Conservation (phyloP, 129 eudicot species). For the Gnaphalium uliginosum region DNA sequence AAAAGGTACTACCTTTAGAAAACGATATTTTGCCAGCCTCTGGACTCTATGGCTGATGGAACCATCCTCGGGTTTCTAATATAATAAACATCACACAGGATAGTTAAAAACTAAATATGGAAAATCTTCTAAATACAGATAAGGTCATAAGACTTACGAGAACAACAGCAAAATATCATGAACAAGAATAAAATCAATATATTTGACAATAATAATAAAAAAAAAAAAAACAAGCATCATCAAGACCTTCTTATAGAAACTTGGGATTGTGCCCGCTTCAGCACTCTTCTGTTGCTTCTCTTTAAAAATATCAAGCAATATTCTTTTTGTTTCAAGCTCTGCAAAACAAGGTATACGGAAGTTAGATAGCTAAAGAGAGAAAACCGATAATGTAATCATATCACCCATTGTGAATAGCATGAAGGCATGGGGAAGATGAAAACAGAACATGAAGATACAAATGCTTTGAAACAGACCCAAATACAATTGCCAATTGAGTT, state of each 20-base stretch:
- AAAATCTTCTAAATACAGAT: background rate
- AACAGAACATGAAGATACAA: background rate
- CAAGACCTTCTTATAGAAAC: conserved; percentile 89
- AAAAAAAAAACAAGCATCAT: conserved; percentile 8
- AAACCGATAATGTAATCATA: conserved; percentile 10
- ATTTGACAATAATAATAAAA: background rate
- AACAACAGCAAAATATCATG: background rate
- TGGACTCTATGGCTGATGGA: conserved; percentile 95
- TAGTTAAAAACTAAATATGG: conserved; percentile 8
- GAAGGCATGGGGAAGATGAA: background rate
- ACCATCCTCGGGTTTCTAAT: conserved; percentile 97
- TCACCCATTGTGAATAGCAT: conserved; percentile 1
- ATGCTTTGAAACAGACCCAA: background rate
- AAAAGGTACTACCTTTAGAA: conserved; percentile 63
- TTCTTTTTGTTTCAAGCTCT: conserved; percentile 97
- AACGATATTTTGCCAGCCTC: conserved; percentile 93
- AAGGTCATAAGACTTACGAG: no score
- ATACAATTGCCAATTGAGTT: background rate
- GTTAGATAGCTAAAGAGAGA: conserved; percentile 9
- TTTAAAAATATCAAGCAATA: conserved; percentile 87
- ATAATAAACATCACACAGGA: conserved; percentile 10
- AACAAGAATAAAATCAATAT: background rate
- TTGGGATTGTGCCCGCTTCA: conserved; percentile 86
- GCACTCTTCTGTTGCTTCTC: conserved; percentile 94
- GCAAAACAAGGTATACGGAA: conserved; percentile 30